phyloP scores from a whole-genome alignment of 1,284 basidiomycete genomes.

The Wallemia mellicola region DNA sequence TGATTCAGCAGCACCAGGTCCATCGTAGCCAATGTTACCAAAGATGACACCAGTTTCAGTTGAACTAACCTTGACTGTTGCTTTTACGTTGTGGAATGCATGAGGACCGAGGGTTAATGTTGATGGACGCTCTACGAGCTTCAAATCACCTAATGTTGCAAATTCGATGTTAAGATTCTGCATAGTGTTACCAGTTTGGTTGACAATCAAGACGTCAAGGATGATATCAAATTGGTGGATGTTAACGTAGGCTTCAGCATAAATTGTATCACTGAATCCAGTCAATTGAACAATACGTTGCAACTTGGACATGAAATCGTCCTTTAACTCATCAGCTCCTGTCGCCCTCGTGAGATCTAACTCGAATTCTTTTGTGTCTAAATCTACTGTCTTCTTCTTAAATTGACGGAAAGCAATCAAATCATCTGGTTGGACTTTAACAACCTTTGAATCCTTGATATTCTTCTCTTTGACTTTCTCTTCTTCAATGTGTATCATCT shows the following conservation, averaged over 20 bases:
- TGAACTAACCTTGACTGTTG: conserved; percentile 88
- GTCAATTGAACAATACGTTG: conserved; percentile 87
- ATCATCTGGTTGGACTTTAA: conserved; percentile 70
- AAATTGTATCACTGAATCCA: conserved; percentile 90
- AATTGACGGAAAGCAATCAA: conserved; percentile 77
- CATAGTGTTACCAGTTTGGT: conserved; percentile 77
- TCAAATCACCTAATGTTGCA: conserved; percentile 85
- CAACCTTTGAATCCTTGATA: conserved; percentile 40
- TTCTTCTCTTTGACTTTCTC: conserved; percentile 69
- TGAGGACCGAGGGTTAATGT: conserved; percentile 83
- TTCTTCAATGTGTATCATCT: conserved; percentile 80
- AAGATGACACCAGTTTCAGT: conserved; percentile 88
- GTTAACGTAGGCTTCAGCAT: conserved; percentile 92
- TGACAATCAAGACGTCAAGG: conserved; percentile 83
- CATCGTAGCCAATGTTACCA: conserved; percentile 86
- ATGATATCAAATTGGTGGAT: conserved; percentile 96
- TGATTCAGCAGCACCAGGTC: conserved; percentile 21
- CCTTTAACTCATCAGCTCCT: conserved; percentile 29
- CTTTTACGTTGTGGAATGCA: conserved; percentile 94
- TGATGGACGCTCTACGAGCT: conserved; percentile 79
- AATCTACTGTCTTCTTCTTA: conserved; percentile 34
- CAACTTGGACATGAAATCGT: conserved; percentile 90
- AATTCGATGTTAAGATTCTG: conserved; percentile 96
- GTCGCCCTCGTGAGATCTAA: conserved; percentile 60
- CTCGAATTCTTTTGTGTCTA: conserved; percentile 31